A percentile compares a stretch with the other conserved stretches of the same genome.
Evolutionary conservation across 1,284 basidiomycete genomes (phyloP).

Genomic region (Microbotryomycetes sp.): DNA sequence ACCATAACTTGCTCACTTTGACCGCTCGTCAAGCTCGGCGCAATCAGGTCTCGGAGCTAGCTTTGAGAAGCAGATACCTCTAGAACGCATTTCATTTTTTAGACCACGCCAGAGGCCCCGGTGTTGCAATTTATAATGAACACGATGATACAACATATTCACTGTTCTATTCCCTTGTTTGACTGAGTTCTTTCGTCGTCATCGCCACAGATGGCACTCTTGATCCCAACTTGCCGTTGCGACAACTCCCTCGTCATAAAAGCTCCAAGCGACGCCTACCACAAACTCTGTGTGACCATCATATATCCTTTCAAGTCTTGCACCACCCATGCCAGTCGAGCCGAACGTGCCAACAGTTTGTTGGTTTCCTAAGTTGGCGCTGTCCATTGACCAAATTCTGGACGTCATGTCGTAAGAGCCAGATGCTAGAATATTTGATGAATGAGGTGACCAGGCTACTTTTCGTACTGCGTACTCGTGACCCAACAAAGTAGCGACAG

Average conservation of each 20-base stretch:
- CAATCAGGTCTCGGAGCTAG: no score
- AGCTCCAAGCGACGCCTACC: slow-evolving; percentile 74
- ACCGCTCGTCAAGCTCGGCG: no score
- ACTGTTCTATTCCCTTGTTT: no score
- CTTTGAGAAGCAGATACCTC: no score
- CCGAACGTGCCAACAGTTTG: slow-evolving; percentile 48
- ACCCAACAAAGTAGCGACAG: slow-evolving; percentile 41
- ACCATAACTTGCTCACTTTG: no score
- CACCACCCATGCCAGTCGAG: slow-evolving; percentile 40
- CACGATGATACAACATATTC: no score
- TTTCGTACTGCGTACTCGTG: slow-evolving; percentile 50
- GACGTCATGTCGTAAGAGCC: slow-evolving; percentile 97
- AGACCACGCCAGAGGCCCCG: no score
- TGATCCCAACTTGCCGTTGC: slow-evolving; percentile 89
- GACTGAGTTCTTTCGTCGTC: background rate
- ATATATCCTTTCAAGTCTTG: slow-evolving; percentile 57
- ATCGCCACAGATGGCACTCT: slow-evolving; percentile 61
- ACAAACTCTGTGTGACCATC: slow-evolving; percentile 92
- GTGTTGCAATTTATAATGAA: no score
- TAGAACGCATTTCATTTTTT: no score
- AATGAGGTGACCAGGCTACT: slow-evolving; percentile 47
- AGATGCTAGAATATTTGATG: slow-evolving; percentile 67
- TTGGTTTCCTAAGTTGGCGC: slow-evolving; percentile 47
- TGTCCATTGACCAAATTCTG: slow-evolving; percentile 59
- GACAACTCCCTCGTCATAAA: slow-evolving; percentile 73